Conservation (phyloP, 169 alveolate genomes). For the Plasmodium gonderi region DNA sequence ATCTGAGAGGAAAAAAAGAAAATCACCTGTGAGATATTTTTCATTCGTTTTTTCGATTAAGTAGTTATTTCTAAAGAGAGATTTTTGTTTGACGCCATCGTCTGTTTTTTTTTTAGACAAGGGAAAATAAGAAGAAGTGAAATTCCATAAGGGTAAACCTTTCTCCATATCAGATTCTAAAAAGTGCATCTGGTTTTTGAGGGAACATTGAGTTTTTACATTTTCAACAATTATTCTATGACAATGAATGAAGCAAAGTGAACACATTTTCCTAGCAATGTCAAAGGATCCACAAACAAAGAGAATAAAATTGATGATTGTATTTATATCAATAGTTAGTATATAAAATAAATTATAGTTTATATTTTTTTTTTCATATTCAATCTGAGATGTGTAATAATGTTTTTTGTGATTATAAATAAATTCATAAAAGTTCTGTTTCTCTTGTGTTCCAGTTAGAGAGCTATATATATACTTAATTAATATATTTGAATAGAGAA, state of each 20-base stretch:
- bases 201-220: not conserved
- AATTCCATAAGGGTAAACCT: not conserved
- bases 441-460: not conserved
- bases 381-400: not conserved
- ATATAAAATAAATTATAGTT: conserved; percentile 50
- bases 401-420: not conserved
- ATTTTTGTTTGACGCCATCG: not conserved
- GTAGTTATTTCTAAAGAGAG: not conserved
- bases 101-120: not conserved
- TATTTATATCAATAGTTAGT: conserved; percentile 8
- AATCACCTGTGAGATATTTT: conserved; percentile 19
- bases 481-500: conserved; percentile 9
- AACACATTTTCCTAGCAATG: conserved; percentile 22
- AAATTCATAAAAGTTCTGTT: not conserved
- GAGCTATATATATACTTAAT: conserved; percentile 20
- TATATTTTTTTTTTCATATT: not conserved
- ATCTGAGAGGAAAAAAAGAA: conserved; percentile 1
- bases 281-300: conserved; percentile 11
- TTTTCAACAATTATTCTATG: conserved; percentile 16
- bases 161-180: not conserved
- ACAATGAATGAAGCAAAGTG: conserved; percentile 23
- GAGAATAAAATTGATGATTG: conserved; percentile 7
- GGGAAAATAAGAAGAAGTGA: not conserved
- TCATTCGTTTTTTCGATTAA: not conserved
- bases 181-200: not conserved